Evolutionary conservation across 2,329 filamentous ascomycete species (phyloP), one percentile per base, ranked within the genome.

Genomic region (Aspergillus candidus): DNA sequence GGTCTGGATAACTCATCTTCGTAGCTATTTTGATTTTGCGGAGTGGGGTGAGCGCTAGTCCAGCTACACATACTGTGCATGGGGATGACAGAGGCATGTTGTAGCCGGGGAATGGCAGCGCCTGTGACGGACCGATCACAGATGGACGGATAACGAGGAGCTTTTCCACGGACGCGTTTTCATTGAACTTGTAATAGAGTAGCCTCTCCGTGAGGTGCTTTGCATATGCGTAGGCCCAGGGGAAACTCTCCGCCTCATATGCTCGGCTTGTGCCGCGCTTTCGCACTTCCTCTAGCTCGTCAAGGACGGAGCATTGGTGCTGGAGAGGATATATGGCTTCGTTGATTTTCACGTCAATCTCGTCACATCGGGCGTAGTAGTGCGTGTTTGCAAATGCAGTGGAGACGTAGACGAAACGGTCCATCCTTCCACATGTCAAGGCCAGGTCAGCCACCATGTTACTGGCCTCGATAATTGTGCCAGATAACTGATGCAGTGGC

Each of bases 321-420:
- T 11, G 34, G 1, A 47, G 36, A 3, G 48, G 43, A 34, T 54
- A 52, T 11, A 54, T 39, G 1, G 4, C 15, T 27, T 54, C 53
- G n/a, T 47, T 22, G 12, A 54, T 36, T 4, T 33, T 15, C 8
- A 51, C 34, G 11, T 50, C 44, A 11, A 30, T 11, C 1, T 37
- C 35, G 11, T 30, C 13, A 6, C 40, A 43, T 3, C 34, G 37
- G 5, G 33, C 15, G 27, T 47, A 48, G 0, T 53, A 44, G 15
- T 45, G 40, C 2, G 50, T 36, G 35, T 56, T 56, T 3, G 40
- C 38, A 32, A 51, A 56, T 32, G 54, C 52, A 1, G 50, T 48
- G 2, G 54, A 56, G 2, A 56, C 40, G 36, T 49, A 56, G 2
- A 53, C 52, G 29, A 56, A 53, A 4, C 48, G 46, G 7, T 52